phyloP scores from a whole-genome alignment of 2,329 filamentous ascomycete species.

The Paramyrothecium sp. region DNA sequence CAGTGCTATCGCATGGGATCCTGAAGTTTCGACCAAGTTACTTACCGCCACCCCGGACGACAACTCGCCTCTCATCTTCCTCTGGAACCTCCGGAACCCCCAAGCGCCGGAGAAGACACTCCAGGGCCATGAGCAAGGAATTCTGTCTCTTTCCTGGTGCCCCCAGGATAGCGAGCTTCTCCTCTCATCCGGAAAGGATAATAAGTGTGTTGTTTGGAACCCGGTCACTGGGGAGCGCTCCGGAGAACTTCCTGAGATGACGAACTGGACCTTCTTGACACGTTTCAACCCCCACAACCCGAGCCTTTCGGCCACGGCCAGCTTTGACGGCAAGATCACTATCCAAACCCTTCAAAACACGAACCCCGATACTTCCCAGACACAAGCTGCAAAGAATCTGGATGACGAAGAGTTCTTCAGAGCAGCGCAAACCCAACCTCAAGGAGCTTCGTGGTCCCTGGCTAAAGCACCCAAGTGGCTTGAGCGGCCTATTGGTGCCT shows the following conservation, averaged over 20 bases:
- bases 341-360: conserved; percentile 94
- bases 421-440: conserved; percentile 86
- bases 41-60: conserved; percentile 91
- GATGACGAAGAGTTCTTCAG: conserved; percentile 97
- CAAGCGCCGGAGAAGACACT: conserved; percentile 89
- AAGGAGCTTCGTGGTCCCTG: conserved; percentile 85
- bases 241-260: conserved; percentile 93
- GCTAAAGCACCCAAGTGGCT: conserved; percentile 87
- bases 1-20: conserved; percentile 96
- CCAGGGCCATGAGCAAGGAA: conserved; percentile 89
- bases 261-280: conserved; percentile 99
- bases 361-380: conserved; percentile 71
- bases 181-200: conserved; percentile 94
- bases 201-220: conserved; percentile 94
- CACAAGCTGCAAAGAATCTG: conserved; percentile 64
- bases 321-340: conserved; percentile 94
- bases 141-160: conserved; percentile 95
- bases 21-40: conserved; percentile 90
- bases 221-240: conserved; percentile 83
- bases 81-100: conserved; percentile 96
- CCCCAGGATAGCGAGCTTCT: conserved; percentile 84
- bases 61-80: conserved; percentile 78
- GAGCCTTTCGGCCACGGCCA: conserved; percentile 87
- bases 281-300: conserved; percentile 93
- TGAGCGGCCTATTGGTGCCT: conserved; percentile 78